These are phyloP conservation scores for Fusarium temperatum DNA, from an alignment of 2,329 filamentous ascomycete species.

Conservation along the genomic window DNA sequence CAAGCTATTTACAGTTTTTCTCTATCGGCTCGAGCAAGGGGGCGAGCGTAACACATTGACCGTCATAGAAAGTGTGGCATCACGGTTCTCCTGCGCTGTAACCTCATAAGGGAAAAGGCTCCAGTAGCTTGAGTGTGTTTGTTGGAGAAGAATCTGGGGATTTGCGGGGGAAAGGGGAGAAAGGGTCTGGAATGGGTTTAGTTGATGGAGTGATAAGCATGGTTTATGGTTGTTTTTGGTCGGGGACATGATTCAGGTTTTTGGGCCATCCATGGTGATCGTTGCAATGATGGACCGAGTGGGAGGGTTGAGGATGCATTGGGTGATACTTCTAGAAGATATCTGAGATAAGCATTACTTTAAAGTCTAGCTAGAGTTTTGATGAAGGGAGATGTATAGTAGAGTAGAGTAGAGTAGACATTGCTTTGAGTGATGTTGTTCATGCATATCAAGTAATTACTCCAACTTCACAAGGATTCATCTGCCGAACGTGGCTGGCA, in stretches of 20 bases:
- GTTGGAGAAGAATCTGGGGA: slow-evolving; percentile 39
- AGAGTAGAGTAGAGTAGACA: too few species aligned
- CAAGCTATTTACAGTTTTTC: slow-evolving; percentile 13
- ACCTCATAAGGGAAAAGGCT: slow-evolving; percentile 33
- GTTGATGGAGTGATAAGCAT: slow-evolving; percentile 6
- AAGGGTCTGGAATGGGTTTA: background rate
- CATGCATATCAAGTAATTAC: background rate
- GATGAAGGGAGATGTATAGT: background rate
- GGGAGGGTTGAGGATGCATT: background rate
- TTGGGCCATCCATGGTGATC: background rate
- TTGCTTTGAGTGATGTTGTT: background rate
- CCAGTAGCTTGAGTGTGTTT: background rate
- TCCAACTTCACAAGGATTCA: background rate
- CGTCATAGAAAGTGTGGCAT: slow-evolving; percentile 20
- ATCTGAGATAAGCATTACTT: background rate
- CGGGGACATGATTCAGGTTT: slow-evolving; percentile 20
- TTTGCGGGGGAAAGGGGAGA: slow-evolving; percentile 18
- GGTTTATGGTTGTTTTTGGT: background rate
- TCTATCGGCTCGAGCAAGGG: slow-evolving; percentile 17
- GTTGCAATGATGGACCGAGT: slow-evolving; percentile 35
- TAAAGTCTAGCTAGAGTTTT: background rate
- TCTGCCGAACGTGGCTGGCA: background rate
- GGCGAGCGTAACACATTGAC: slow-evolving; percentile 2
- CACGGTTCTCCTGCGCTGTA: background rate
- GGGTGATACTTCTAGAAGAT: background rate